Conservation (phyloP, 31 red algal genomes). For the Asparagopsis taxiformis region DNA sequence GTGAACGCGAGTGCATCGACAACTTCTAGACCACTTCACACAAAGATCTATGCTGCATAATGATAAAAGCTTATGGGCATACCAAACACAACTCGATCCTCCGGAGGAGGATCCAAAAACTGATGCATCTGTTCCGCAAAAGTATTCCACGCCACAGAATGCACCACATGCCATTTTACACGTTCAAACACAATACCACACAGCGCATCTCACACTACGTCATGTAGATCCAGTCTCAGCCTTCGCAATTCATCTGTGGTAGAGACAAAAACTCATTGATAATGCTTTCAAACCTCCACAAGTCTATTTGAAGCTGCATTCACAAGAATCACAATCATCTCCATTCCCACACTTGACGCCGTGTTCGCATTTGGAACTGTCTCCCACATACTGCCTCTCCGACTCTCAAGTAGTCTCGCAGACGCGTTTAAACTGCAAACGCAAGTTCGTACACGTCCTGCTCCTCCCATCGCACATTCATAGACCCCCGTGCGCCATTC, state of each 20-base stretch:
- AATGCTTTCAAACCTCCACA: conserved; percentile 46
- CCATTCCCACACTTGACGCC: conserved; percentile 25
- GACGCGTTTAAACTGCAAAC: conserved; percentile 48
- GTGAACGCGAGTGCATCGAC: too few species aligned
- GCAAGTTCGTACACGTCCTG: conserved; percentile 80
- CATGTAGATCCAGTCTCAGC: conserved; percentile 54
- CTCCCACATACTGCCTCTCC: conserved; percentile 63
- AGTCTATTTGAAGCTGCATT: conserved; percentile 20
- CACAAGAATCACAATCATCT: conserved; percentile 26
- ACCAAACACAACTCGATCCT: too few species aligned
- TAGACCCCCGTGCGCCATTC: conserved; percentile 52
- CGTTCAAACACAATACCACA: conserved; percentile 40
- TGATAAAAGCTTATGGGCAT: too few species aligned
- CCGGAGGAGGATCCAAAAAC: background rate
- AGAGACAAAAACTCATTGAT: conserved; percentile 38
- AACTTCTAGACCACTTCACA: too few species aligned
- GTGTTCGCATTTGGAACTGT: conserved; percentile 2
- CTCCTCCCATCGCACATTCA: conserved; percentile 58
- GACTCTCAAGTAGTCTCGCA: conserved; percentile 61
- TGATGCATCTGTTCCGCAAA: conserved; percentile 11
- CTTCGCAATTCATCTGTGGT: conserved; percentile 71
- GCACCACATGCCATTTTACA: conserved; percentile 20
- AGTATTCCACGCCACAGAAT: conserved; percentile 30
- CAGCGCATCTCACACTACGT: conserved; percentile 43
- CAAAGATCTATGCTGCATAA: too few species aligned